Evolutionary conservation across 2,329 filamentous ascomycete genomes (phyloP).

Genomic region (Pseudopyrenochaeta lycopersici): DNA sequence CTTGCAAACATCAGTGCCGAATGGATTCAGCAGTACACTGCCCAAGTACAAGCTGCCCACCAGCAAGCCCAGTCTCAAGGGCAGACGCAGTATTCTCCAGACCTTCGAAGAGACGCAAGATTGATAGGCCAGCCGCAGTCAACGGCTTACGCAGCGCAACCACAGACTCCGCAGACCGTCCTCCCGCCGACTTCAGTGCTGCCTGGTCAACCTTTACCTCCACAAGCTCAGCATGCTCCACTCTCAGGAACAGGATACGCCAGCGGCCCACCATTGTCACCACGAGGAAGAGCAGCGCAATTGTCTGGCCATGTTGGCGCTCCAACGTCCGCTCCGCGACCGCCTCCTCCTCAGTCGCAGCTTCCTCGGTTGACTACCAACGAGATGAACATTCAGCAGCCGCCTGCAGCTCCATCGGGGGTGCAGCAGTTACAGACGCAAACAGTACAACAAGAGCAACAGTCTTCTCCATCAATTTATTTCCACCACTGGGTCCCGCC

Average conservation of each 20-base stretch:
- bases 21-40: conserved; percentile 60
- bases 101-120: conserved; percentile 53
- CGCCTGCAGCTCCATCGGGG: conserved; percentile 51
- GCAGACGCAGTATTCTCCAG: conserved; percentile 52
- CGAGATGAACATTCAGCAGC: conserved; percentile 60
- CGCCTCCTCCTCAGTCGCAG: conserved; percentile 56
- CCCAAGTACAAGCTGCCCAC: conserved; percentile 55
- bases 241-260: conserved; percentile 49
- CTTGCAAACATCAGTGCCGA: conserved; percentile 59
- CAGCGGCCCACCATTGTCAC: conserved; percentile 40
- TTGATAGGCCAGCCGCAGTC: conserved; percentile 52
- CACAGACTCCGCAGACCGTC: conserved; percentile 41
- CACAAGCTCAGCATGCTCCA: conserved; percentile 50
- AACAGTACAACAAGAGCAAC: conserved; percentile 65
- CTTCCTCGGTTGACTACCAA: conserved; percentile 62
- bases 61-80: conserved; percentile 54
- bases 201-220: conserved; percentile 48
- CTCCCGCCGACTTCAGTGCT: conserved; percentile 45
- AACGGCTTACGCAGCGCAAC: conserved; percentile 39
- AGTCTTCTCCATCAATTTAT: conserved; percentile 79
- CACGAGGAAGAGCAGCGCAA: conserved; percentile 44
- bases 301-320: conserved; percentile 37
- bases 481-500: conserved; percentile 96
- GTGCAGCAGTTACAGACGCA: conserved; percentile 58
- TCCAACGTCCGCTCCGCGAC: conserved; percentile 54